Percentiles rank a stretch among this genome's conserved stretches.
Evolutionary conservation across 495 filamentous ascomycete species (phyloP).

Genomic region (Sordaria brevicollis): DNA sequence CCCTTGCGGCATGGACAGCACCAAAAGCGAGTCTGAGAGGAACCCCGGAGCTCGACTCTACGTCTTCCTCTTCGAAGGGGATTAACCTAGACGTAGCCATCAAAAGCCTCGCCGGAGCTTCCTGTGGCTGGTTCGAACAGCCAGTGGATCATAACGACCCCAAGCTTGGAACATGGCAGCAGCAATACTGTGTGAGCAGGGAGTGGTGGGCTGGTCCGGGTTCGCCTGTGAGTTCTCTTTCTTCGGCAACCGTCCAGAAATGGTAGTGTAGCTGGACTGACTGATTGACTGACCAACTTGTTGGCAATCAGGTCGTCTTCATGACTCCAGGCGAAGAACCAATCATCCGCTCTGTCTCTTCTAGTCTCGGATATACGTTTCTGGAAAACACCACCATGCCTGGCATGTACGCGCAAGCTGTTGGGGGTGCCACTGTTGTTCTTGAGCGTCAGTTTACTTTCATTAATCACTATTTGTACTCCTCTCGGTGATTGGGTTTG

Average conservation of each 20-base stretch:
- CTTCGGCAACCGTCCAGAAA: no score
- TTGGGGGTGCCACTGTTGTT: constrained; percentile 47
- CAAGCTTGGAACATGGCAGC: constrained; percentile 10
- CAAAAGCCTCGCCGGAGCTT: background rate
- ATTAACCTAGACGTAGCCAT: constrained; percentile 2
- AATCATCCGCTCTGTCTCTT: constrained; percentile 30
- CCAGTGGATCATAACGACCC: constrained; percentile 15
- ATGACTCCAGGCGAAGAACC: constrained; percentile 48
- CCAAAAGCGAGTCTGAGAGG: constrained; percentile 8
- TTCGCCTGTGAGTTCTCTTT: constrained; percentile 5
- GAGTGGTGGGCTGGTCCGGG: constrained; percentile 12
- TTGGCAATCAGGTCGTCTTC: constrained; percentile 32
- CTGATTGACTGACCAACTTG: background rate
- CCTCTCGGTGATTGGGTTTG: no score
- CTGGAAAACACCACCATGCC: constrained; percentile 40
- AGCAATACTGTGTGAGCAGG: constrained; percentile 15
- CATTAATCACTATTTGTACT: no score
- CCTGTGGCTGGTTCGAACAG: constrained; percentile 15
- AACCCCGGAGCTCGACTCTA: background rate
- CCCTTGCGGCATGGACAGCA: constrained; percentile 9
- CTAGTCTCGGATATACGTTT: constrained; percentile 26
- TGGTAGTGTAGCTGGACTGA: background rate
- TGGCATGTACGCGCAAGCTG: constrained; percentile 40
- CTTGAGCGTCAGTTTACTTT: constrained; percentile 38
- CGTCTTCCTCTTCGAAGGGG: background rate